These are phyloP conservation scores for Podila minutissima DNA, from an alignment of 192 early-diverging fungal species.

Conservation along the genomic window DNA sequence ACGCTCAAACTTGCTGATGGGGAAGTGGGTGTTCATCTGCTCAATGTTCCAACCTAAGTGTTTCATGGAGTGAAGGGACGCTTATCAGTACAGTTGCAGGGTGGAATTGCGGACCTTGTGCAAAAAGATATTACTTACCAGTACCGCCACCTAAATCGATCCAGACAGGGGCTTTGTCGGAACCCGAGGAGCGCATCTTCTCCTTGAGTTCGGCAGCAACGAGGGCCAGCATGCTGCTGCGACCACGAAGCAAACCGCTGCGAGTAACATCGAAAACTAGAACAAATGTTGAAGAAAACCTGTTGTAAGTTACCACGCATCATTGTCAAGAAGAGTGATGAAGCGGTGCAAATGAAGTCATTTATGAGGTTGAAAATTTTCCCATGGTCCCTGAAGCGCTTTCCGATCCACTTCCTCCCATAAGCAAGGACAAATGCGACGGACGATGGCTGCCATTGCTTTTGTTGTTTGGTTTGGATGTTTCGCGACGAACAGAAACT, in stretches of 20 bases:
- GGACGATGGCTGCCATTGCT: too few relatives aligned
- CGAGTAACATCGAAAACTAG: conserved; percentile 83
- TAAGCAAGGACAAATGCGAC: too few relatives aligned
- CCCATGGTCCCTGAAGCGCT: too few relatives aligned
- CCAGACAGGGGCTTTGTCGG: conserved; percentile 59
- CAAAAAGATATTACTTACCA: conserved; percentile 41
- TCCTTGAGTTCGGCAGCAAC: conserved; percentile 79
- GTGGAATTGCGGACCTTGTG: neutral
- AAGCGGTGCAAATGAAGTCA: too few relatives aligned
- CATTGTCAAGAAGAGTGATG: neutral
- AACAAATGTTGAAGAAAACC: neutral
- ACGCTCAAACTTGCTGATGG: conserved; percentile 76
- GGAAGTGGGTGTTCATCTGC: conserved; percentile 78
- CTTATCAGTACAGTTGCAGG: neutral
- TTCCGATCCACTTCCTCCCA: too few relatives aligned
- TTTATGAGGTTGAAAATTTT: too few relatives aligned
- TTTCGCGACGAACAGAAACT: too few relatives aligned
- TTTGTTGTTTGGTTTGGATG: too few relatives aligned
- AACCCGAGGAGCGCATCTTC: conserved; percentile 24
- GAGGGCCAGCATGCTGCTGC: conserved; percentile 83
- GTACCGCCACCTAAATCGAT: conserved; percentile 76
- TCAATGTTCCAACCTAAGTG: conserved; percentile 74
- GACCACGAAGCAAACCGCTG: conserved; percentile 73
- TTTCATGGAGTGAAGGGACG: too few relatives aligned
- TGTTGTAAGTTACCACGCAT: neutral